phyloP scores from a whole-genome alignment of 1,284 basidiomycete species.

The Ceratobasidium theobromae region DNA sequence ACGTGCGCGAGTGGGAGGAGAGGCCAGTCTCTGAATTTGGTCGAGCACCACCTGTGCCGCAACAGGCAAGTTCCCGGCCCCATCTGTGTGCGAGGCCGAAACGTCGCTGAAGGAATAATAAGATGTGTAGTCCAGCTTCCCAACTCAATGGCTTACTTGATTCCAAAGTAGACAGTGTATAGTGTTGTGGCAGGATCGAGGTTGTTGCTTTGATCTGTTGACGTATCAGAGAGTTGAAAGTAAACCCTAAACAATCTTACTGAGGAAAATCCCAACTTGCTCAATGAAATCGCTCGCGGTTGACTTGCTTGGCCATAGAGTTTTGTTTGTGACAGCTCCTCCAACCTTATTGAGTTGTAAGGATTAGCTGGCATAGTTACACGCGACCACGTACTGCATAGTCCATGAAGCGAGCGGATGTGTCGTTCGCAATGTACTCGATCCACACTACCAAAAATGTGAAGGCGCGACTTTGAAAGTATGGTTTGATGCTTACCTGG shows the following conservation, averaged over 20 bases:
- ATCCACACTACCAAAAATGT: constrained; percentile 42
- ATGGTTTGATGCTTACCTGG: constrained; percentile 21
- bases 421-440: constrained; percentile 44
- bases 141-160: constrained; percentile 41
- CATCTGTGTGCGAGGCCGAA: constrained; percentile 41
- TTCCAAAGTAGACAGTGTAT: constrained; percentile 47
- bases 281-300: constrained; percentile 44
- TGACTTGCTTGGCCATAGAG: constrained; percentile 43
- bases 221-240: constrained; percentile 38
- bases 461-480: not conserved
- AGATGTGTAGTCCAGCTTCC: not conserved
- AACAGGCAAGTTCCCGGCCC: constrained; percentile 44
- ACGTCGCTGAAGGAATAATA: constrained; percentile 40
- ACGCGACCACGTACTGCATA: constrained; percentile 46
- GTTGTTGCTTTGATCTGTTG: constrained; percentile 41
- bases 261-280: constrained; percentile 40
- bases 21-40: constrained; percentile 46
- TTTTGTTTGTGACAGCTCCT: constrained; percentile 45
- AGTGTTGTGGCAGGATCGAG: constrained; percentile 45
- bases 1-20: constrained; percentile 49
- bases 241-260: not conserved
- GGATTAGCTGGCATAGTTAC: too few species aligned
- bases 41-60: constrained; percentile 46
- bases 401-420: constrained; percentile 47
- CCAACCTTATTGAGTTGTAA: constrained; percentile 40